Base-by-base conservation (phyloP, 768 basidiomycete genomes). In the Rhodocollybia butyracea region DNA sequence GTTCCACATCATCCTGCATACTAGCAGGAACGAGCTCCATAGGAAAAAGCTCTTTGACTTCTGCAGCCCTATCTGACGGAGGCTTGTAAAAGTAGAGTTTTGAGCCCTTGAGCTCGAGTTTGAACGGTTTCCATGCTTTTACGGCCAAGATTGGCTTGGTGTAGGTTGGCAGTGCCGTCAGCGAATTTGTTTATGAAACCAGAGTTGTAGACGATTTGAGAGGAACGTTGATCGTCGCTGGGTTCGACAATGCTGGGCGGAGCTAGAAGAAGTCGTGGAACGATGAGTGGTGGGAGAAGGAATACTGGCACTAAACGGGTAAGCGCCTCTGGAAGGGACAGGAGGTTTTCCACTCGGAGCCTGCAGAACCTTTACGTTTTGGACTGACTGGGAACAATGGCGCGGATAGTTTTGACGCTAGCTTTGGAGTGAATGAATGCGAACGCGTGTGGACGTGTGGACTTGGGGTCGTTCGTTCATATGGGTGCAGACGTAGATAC, bases 61-160 rank as follows among this genome's bases (percentile, higher is more conserved):
- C 86, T 2, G 74, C 70, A 22, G 69, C 73, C 54, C 84, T 75
- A 59, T 94, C 92, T 27, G 78, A 75, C 0, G 92, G 90, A 0
- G 90, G 84, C 63, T 94, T 95, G 67, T 89, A 93, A 63, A 94
- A 89, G 67, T 89, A 87, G 46, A 95, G 62, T 67, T 94, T 94
- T 12, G 87, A 82, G 5, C 92, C 93, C 64, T 90, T 88, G 26
- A 95, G 72, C 61, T 91, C 87, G 42, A 88, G 77, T 67, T 94
- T 93, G 74, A 81, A 91, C 4, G 89, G 83, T 66, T 94, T 94
- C 93, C 93, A 95, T 0, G 84, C 84, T 61, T 91, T 91, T 0
- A 79, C 66, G 2, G 84, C 76, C 58, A 30, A 70, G 59, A n/a
- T n/a, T n/a, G n/a, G n/a, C n/a, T 32, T 75, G 68, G 27, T 67